Evolutionary conservation across 495 filamentous ascomycete species (phyloP).

Genomic region (Xylaria scruposa): DNA sequence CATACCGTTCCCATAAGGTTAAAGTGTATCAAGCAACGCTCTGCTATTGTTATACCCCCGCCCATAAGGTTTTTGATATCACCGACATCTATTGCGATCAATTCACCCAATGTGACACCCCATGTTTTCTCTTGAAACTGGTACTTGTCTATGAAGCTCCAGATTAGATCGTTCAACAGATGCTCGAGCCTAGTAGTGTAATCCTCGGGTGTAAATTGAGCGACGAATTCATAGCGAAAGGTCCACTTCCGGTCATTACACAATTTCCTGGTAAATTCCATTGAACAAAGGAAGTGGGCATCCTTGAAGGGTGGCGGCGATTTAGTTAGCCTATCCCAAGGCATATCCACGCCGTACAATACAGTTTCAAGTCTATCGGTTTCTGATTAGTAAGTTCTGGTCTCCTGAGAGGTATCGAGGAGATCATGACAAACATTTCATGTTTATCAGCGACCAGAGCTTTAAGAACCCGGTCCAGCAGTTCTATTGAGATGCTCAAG

Average conservation of each 20-base stretch:
- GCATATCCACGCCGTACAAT: not conserved
- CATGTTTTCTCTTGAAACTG: not conserved
- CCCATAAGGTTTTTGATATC: not conserved
- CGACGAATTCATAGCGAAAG: not conserved
- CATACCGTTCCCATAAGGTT: not conserved
- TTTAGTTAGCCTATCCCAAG: not conserved
- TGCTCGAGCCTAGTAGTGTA: not conserved
- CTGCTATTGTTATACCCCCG: not conserved
- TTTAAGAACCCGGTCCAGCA: constrained; percentile 11
- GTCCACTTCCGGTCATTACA: not conserved
- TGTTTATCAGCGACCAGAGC: constrained; percentile 11
- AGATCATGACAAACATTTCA: not conserved
- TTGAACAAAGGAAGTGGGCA: not conserved
- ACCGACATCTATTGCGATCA: not conserved
- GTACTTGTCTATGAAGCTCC: not conserved
- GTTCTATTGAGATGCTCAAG: constrained; percentile 12
- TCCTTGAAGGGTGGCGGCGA: not conserved
- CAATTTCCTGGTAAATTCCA: not conserved
- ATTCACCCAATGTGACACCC: too few relatives aligned
- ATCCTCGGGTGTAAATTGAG: not conserved
- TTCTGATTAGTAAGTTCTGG: not conserved
- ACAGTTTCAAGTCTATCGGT: not conserved
- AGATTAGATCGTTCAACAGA: not conserved
- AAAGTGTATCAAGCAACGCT: not conserved
- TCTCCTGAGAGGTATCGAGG: not conserved